phyloP scores from a whole-genome alignment of 2,329 filamentous ascomycete genomes.

The Botrytis hyacinthi region DNA sequence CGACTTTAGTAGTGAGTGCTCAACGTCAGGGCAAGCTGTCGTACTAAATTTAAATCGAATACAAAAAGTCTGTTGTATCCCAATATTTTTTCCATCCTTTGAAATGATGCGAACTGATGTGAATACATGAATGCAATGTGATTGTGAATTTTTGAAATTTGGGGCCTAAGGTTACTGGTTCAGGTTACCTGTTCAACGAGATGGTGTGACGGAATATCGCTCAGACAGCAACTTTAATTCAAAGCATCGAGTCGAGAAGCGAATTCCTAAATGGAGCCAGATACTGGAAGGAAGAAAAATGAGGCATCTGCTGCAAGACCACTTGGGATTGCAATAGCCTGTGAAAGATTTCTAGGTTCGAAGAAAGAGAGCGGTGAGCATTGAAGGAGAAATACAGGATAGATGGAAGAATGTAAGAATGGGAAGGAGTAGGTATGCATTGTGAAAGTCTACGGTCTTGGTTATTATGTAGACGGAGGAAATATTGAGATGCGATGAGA shows the following conservation, averaged over 20 bases:
- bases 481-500: neutral
- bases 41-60: neutral
- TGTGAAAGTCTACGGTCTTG: neutral
- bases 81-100: neutral
- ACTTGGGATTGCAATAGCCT: neutral
- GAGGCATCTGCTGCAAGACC: constrained; percentile 4
- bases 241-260: neutral
- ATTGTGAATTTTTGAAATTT: neutral
- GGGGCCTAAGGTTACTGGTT: neutral
- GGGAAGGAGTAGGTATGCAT: neutral
- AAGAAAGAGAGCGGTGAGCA: neutral
- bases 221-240: neutral
- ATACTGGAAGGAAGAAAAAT: neutral
- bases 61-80: constrained; percentile 4
- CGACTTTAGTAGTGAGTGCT: constrained; percentile 12
- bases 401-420: neutral
- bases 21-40: neutral
- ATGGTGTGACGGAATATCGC: constrained; percentile 3
- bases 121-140: neutral
- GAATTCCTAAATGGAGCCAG: neutral
- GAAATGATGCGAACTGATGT: constrained; percentile 1
- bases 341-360: neutral
- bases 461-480: neutral
- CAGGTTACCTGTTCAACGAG: constrained; percentile 1
- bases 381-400: neutral